Evolutionary conservation across 176 grass and related monocot genomes (phyloP).

Genomic region (Canna indica): DNA sequence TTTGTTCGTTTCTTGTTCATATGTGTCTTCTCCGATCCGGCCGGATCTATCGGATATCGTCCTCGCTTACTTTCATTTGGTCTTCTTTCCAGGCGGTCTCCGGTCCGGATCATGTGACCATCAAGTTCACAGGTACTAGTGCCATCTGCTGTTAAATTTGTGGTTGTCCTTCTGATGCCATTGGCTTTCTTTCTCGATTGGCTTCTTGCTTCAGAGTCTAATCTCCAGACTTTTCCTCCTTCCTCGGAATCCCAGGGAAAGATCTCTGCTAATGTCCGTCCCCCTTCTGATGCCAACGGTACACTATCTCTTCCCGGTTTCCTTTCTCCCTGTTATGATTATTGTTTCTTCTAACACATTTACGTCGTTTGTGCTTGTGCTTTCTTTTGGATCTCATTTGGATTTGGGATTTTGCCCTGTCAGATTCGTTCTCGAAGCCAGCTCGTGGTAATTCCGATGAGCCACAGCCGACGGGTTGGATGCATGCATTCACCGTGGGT

Average conservation of each 20-base stretch:
- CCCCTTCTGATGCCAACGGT: slow-evolving; percentile 90
- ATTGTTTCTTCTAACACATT: not conserved
- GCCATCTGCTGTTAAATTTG: not conserved
- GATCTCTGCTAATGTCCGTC: slow-evolving; percentile 77
- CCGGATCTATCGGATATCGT: not conserved
- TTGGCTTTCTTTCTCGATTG: not conserved
- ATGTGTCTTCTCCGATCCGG: not conserved
- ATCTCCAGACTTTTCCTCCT: slow-evolving; percentile 87
- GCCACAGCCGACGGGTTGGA: slow-evolving; percentile 57
- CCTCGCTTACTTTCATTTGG: not conserved
- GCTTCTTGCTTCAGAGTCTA: slow-evolving; percentile 43
- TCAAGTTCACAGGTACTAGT: slow-evolving; percentile 49
- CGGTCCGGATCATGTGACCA: slow-evolving; percentile 52
- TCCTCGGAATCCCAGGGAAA: slow-evolving; percentile 64
- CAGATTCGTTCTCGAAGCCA: slow-evolving; percentile 75
- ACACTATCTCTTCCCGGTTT: slow-evolving; percentile 28
- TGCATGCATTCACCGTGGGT: slow-evolving; percentile 72
- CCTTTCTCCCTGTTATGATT: not conserved
- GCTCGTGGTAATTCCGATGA: slow-evolving; percentile 37
- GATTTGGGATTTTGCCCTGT: not conserved
- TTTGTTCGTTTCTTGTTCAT: not conserved
- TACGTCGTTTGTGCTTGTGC: not conserved
- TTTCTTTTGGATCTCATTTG: slow-evolving; percentile 13
- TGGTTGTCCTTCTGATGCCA: not conserved
- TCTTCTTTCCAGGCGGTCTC: slow-evolving; percentile 37